These are phyloP conservation scores for Drosera capensis DNA, from an alignment of 148 eudicot genomes.

Conservation along the genomic window DNA sequence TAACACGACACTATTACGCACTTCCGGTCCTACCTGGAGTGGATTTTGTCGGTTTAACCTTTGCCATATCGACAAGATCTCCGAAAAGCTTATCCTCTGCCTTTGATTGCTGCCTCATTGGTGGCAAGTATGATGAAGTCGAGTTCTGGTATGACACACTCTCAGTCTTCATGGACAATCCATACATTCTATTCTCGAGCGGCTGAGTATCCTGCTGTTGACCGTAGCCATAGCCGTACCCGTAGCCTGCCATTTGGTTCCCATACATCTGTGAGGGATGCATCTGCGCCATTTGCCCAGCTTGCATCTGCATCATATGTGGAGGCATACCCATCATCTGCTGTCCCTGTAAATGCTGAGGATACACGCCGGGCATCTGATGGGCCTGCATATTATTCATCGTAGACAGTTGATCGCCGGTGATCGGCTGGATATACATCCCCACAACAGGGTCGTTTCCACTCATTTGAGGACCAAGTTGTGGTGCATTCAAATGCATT, in stretches of 20 bases:
- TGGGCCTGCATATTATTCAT: slow-evolving; percentile 17
- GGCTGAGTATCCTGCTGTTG: slow-evolving; percentile 49
- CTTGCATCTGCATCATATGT: slow-evolving; percentile 49
- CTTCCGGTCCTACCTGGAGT: slow-evolving; percentile 56
- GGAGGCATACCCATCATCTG: slow-evolving; percentile 38
- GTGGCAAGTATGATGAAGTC: slow-evolving; percentile 39
- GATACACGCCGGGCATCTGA: slow-evolving; percentile 29
- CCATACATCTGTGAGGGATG: slow-evolving; percentile 57
- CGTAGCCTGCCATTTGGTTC: slow-evolving; percentile 57
- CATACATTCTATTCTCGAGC: slow-evolving; percentile 54
- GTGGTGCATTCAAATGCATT: slow-evolving; percentile 48
- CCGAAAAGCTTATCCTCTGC: slow-evolving; percentile 91
- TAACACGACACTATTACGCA: slow-evolving; percentile 23
- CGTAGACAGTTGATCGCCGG: slow-evolving; percentile 23
- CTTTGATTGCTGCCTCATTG: slow-evolving; percentile 50
- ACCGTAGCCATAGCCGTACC: slow-evolving; percentile 42
- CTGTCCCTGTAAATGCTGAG: slow-evolving; percentile 27
- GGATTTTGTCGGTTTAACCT: slow-evolving; percentile 45
- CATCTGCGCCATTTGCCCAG: slow-evolving; percentile 50
- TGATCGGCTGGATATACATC: slow-evolving; percentile 34
- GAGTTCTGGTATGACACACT: slow-evolving; percentile 23
- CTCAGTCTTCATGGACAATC: slow-evolving; percentile 39
- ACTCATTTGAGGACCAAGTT: slow-evolving; percentile 28
- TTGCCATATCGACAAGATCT: slow-evolving; percentile 77
- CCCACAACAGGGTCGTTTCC: slow-evolving; percentile 30